These are phyloP conservation scores for Penicillium chermesinum DNA, from an alignment of 495 filamentous ascomycete species.

Conservation along the genomic window DNA sequence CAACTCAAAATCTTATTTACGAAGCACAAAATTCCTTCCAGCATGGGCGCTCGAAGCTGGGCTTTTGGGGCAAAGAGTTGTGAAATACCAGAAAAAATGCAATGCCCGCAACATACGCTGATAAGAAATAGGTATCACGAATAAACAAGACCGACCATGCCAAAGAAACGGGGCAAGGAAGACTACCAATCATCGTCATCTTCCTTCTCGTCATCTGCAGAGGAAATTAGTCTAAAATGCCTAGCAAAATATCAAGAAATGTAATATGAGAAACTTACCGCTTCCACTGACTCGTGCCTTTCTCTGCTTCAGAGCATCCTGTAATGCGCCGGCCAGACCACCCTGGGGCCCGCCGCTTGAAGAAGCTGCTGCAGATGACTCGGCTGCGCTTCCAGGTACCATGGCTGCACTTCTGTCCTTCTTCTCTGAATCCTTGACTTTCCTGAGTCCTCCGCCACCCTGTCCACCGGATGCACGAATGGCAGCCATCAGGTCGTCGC, in stretches of 20 bases:
- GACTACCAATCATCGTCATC: slow-evolving; percentile 72
- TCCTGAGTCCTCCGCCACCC: slow-evolving; percentile 64
- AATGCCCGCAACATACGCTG: slow-evolving; percentile 16
- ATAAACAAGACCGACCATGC: slow-evolving; percentile 8
- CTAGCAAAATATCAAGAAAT: not conserved
- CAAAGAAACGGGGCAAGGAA: slow-evolving; percentile 4
- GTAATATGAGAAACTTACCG: slow-evolving; percentile 59
- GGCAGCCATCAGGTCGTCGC: slow-evolving; percentile 68
- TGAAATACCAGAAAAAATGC: slow-evolving; percentile 15
- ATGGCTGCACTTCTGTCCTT: slow-evolving; percentile 71
- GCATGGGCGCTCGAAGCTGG: slow-evolving; percentile 9
- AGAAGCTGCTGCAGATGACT: slow-evolving; percentile 42
- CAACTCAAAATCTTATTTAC: slow-evolving; percentile 18
- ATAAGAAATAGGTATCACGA: slow-evolving; percentile 18
- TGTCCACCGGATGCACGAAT: slow-evolving; percentile 76
- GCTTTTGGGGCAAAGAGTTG: slow-evolving; percentile 19
- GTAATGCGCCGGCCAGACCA: slow-evolving; percentile 75
- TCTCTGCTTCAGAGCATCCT: slow-evolving; percentile 67
- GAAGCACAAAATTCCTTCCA: slow-evolving; percentile 8
- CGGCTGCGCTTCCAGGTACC: slow-evolving; percentile 55
- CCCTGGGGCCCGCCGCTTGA: slow-evolving; percentile 54
- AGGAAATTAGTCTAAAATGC: slow-evolving; percentile 19
- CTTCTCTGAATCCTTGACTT: slow-evolving; percentile 72
- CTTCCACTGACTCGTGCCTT: slow-evolving; percentile 86
- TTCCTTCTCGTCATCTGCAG: slow-evolving; percentile 68